Evolutionary conservation across 176 grass and related monocot genomes (phyloP), one percentile per base, ranked within the genome.

Genomic region (Eragrostis nindensis): DNA sequence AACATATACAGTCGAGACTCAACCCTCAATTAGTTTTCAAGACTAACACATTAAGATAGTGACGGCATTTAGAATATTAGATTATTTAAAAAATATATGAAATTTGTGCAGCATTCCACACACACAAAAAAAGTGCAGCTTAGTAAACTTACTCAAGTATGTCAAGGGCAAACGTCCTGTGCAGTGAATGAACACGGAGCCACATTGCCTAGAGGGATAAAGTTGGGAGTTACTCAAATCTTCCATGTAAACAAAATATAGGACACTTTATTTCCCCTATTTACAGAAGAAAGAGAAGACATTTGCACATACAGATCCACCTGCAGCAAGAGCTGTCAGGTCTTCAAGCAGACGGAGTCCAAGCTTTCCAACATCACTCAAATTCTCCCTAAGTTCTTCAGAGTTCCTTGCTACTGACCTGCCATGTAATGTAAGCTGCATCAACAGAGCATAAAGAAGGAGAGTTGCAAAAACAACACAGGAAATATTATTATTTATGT

Each of bases 241-340:
- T 77, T 49, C 61, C 72, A 38, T 66, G 32, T 49, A 41, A 57
- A 68, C 32, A 72, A 25, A 66, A 57, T 77, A 81, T 22, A 50
- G 43, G 36, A 39, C 11, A 79, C n/a, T 80, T 64, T 17, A 69
- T 56, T 4, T 78, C 50, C 24, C 68, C 59, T 70, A 75, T 85
- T 78, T 56, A 64, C 52, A 36, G 18, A 54, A 45, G 41, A 82
- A 70, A 52, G 12, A 80, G 47, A 85, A 86, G 74, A n/a, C 65
- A 60, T 86, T 91, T 66, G 70, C 92, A 98, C 95, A 93, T 98
- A 98, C 95, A 91, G 95, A 95, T 94, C 95, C 95, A 98, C 95
- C 92, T 93, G 92, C 92, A 86, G 95, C 95, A 84, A 98, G 92
- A 89, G 92, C 92, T 93, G 95, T 98, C 88, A 98, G 86, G 88